Percentiles rank a stretch among this genome's conserved stretches.
Evolutionary conservation across 352 stramenopile genomes (phyloP).

Genomic region (Aphanomyces stellatus): DNA sequence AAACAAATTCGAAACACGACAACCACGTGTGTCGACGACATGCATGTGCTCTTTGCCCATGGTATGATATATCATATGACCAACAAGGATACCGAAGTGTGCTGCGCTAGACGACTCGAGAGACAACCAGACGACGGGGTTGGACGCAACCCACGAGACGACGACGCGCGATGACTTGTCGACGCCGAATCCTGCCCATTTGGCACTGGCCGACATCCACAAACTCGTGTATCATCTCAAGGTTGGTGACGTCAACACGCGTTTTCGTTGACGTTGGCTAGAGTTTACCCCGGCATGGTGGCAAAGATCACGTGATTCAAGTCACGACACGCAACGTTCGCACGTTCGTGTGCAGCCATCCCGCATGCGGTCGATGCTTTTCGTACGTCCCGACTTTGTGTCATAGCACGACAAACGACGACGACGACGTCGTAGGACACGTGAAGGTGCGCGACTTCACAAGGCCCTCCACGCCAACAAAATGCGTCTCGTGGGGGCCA

Average conservation of each 20-base stretch:
- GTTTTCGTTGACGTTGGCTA: neutral
- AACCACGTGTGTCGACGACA: conserved; percentile 1
- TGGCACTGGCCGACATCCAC: conserved; percentile 11
- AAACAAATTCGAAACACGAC: too few species aligned
- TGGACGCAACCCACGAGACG: too few species aligned
- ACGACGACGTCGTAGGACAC: neutral
- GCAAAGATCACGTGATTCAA: neutral
- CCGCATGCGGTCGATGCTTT: conserved; percentile 12
- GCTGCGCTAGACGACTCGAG: too few species aligned
- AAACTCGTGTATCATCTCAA: conserved; percentile 17
- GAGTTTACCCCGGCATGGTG: neutral
- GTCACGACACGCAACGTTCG: conserved; percentile 5
- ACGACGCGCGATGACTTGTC: neutral
- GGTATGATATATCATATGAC: too few species aligned
- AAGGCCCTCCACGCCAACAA: conserved; percentile 10
- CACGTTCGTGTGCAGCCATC: conserved; percentile 15
- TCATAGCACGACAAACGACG: neutral
- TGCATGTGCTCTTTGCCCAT: neutral
- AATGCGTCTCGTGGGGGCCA: neutral
- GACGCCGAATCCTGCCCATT: neutral
- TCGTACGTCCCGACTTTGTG: neutral
- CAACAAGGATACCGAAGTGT: too few species aligned
- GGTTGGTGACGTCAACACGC: neutral
- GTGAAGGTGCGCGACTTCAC: neutral
- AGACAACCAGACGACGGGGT: too few species aligned